These are phyloP conservation scores for Clathrus columnatus DNA, from an alignment of 768 basidiomycete genomes.

Conservation along the genomic window DNA sequence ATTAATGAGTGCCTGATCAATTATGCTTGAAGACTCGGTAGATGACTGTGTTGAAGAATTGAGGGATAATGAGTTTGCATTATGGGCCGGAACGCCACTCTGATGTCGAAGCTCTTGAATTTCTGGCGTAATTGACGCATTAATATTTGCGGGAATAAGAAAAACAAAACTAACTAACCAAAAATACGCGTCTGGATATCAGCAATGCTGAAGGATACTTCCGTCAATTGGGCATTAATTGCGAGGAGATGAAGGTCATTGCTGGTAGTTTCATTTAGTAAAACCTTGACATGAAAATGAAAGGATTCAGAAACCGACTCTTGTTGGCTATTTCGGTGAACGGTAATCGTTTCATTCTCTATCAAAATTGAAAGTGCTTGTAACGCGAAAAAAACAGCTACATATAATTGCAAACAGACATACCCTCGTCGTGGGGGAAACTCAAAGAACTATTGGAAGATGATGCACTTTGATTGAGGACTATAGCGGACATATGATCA, in stretches of 20 bases:
- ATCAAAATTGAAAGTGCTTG: conserved; percentile 4
- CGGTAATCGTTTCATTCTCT: conserved; percentile 73
- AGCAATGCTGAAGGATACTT: conserved; percentile 77
- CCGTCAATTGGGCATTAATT: conserved; percentile 78
- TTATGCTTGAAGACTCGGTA: conserved; percentile 37
- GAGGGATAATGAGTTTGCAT: conserved; percentile 29
- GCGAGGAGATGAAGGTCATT: conserved; percentile 73
- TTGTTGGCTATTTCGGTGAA: conserved; percentile 56
- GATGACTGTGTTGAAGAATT: conserved; percentile 1
- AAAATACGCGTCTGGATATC: conserved; percentile 90
- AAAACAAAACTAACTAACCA: conserved; percentile 36
- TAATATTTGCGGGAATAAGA: background rate
- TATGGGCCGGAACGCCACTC: conserved; percentile 44
- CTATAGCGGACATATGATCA: conserved; percentile 2
- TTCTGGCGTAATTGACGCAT: conserved; percentile 36
- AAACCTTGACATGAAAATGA: conserved; percentile 15
- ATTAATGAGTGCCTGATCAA: conserved; percentile 72
- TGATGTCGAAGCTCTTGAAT: conserved; percentile 91
- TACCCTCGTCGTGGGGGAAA: conserved; percentile 55
- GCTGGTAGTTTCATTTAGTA: conserved; percentile 11
- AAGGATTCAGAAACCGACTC: conserved; percentile 27
- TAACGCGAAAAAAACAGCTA: background rate
- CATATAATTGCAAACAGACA: background rate
- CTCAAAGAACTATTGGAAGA: conserved; percentile 49
- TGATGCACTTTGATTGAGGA: conserved; percentile 26